Base-by-base conservation (phyloP, 208 protist species). In the Sergeia podlipaevii region DNA sequence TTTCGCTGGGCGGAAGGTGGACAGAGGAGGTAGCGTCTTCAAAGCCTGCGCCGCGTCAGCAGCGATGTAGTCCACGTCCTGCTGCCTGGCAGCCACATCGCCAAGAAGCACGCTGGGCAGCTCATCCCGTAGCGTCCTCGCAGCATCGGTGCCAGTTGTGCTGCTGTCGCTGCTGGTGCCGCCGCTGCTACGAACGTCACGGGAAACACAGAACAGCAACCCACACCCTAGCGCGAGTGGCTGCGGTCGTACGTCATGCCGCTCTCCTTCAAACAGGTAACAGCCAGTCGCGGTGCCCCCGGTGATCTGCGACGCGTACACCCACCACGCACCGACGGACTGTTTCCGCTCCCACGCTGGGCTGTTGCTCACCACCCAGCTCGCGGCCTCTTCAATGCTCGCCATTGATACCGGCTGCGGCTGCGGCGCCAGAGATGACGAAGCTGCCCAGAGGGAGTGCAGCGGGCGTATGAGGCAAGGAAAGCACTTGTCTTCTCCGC, bases 271-370 rank as follows among this genome's bases (percentile, higher is more conserved):
- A 60, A 97, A 96, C 28, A 96, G 39, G 33, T 86, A 89, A 34
- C 49, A 56, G 20, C 85, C 77, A 15, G 45, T 64, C 8, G 71
- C 79, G 7, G 68, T 83, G 34, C 76, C 80, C 10, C 85, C 77
- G 2, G 63, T 78, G 61, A 91, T 63, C 65, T 91, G 80, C 34
- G 77, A 89, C 15, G 73, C 66, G 52, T 96, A 77, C 2, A 99
- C 97, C 97, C 97, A 99, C 73, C 89, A 99, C 0, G 97, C 91
- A 27, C 48, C 66, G 3, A 91, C 87, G 5, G 91, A 77, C 24
- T 96, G 77, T 57, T 99, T 98, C 28, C 70, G 73, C 29, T 97
- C 84, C 97, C 97, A 99, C 17, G 97, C 97, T 6, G 46, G 59
- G 60, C 89, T 97, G 30, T 82, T 71, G 60, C 85, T 96, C 30